phyloP scores from a whole-genome alignment of 2,329 filamentous ascomycete species.

The Lachnellula occidentalis region DNA sequence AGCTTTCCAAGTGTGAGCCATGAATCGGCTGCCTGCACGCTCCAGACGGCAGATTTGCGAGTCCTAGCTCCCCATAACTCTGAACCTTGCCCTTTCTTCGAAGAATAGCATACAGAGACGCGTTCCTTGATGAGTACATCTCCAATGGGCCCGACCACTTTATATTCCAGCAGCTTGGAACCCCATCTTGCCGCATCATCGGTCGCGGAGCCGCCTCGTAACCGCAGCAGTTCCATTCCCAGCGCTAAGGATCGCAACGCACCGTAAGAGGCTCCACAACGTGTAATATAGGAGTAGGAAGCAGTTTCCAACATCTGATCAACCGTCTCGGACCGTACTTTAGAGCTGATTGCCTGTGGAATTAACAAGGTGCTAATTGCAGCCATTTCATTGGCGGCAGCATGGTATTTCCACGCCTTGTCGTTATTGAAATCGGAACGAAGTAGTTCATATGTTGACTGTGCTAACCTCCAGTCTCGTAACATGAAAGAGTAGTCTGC shows the following conservation, averaged over 20 bases:
- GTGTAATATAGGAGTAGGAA: slow-evolving; percentile 85
- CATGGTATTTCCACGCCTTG: slow-evolving; percentile 95
- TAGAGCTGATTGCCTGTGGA: slow-evolving; percentile 65
- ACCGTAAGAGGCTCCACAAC: slow-evolving; percentile 74
- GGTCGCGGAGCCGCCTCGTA: slow-evolving; percentile 71
- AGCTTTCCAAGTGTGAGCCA: slow-evolving; percentile 77
- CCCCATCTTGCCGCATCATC: slow-evolving; percentile 89
- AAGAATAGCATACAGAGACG: slow-evolving; percentile 75
- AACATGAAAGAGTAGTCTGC: slow-evolving; percentile 97
- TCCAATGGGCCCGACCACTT: slow-evolving; percentile 67
- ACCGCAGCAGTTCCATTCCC: slow-evolving; percentile 73
- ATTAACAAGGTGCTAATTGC: slow-evolving; percentile 77
- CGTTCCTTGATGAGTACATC: slow-evolving; percentile 83
- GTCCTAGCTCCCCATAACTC: slow-evolving; percentile 65
- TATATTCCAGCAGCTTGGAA: slow-evolving; percentile 70
- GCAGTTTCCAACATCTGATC: slow-evolving; percentile 86
- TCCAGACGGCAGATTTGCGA: slow-evolving; percentile 88
- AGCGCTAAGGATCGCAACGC: slow-evolving; percentile 73
- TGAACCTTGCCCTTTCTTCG: slow-evolving; percentile 62
- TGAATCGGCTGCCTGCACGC: slow-evolving; percentile 71
- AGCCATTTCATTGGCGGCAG: slow-evolving; percentile 91
- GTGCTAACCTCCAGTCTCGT: slow-evolving; percentile 87
- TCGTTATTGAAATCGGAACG: slow-evolving; percentile 87
- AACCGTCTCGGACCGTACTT: slow-evolving; percentile 72
- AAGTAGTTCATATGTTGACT: slow-evolving; percentile 87